Evolutionary conservation across 345 rosid species (phyloP).

Genomic region (Brassica nigra): DNA sequence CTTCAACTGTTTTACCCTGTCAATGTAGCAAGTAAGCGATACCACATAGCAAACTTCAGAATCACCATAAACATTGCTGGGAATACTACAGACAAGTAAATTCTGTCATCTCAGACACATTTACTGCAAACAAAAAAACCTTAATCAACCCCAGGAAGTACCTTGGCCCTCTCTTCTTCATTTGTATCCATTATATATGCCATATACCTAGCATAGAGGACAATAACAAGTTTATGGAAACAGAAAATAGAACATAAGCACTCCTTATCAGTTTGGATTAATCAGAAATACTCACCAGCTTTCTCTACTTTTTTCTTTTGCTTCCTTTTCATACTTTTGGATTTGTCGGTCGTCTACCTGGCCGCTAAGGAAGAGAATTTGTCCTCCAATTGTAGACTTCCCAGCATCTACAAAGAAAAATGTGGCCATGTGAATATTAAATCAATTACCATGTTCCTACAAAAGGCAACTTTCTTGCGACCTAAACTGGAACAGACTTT

Average conservation of each 20-base stretch:
- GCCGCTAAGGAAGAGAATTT: slow-evolving; percentile 93
- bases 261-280: not conserved
- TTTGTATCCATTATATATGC: slow-evolving; percentile 99
- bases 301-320: slow-evolving; percentile 98
- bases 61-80: not conserved
- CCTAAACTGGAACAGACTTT: not conserved
- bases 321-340: slow-evolving; percentile 96
- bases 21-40: slow-evolving; percentile 1
- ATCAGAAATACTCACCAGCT: slow-evolving; percentile 61
- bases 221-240: slow-evolving; percentile 6
- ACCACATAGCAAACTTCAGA: not conserved
- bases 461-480: not conserved
- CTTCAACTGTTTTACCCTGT: slow-evolving; percentile 98
- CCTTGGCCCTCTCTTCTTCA: slow-evolving; percentile 95
- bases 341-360: slow-evolving; percentile 96
- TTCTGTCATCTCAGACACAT: not conserved
- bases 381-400: slow-evolving; percentile 96
- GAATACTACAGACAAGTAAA: not conserved
- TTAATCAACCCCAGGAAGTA: slow-evolving; percentile 34
- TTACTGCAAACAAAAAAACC: not conserved
- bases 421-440: not conserved
- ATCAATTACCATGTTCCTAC: slow-evolving; percentile 1
- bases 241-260: not conserved
- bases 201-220: slow-evolving; percentile 76
- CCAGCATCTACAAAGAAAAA: slow-evolving; percentile 70